Base-by-base conservation (phyloP, 1,139 yeast genomes). In the Groenewaldozyma auringiensis region DNA sequence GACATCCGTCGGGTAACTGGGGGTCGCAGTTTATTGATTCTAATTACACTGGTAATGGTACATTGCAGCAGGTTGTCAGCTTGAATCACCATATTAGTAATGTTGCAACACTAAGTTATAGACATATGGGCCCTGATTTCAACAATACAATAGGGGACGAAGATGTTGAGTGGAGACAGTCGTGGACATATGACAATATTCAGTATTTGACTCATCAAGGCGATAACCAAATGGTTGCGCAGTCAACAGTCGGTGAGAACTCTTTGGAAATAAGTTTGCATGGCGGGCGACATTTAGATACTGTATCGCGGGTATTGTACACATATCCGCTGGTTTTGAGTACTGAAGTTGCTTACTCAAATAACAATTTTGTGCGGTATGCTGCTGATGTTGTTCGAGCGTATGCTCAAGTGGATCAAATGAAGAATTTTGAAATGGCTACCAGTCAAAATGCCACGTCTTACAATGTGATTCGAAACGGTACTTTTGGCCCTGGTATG, bases 1-100 rank as follows among this genome's bases (percentile, higher is more conserved):
- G 41, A 1, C 20, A 32, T 4, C 37, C 41, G 8, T 14, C 25
- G 11, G 38, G 38, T 35, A 35, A 35, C 25, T 35, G 38, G 38
- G 38, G 38, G 25, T 35, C 38, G 4, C 38, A 35, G 38, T 35
- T 18, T 20, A 17, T 35, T 16, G 38, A 35, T 18, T 35, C 38
- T 8, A 35, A 35, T 18, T 4, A 8, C 14, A 35, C 38, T 4
- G n/a, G 11, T 13, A 35, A 35, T 18, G 38, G 38, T 16, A 35
- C 38, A 17, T 20, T 35, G 25, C 38, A 35, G 13, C 38, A 35
- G 25, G 38, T 35, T 18, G 38, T 35, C 21, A 35, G 38, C 38
- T 35, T 35, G 25, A 35, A 18, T 20, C 38, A 35, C 6, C 21
- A 35, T 35, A 35, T 35, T 21, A 35, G 38, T 18, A 35, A 35